Evolutionary conservation across 2,329 filamentous ascomycete species (phyloP).

Genomic region (Penicillium sp.): DNA sequence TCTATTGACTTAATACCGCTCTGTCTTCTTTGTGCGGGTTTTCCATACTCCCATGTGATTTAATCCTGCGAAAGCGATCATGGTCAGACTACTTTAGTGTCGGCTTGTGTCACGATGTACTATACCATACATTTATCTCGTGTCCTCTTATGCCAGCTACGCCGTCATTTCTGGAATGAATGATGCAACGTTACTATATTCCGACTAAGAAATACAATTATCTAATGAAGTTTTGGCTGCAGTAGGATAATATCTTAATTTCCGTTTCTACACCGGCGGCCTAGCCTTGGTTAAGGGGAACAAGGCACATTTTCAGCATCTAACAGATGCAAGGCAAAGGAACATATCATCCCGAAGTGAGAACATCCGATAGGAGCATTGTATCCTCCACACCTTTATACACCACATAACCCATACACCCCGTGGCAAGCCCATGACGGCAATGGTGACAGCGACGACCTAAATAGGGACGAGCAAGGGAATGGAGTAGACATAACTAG

Average conservation of each 20-base stretch:
- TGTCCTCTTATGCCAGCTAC: neutral
- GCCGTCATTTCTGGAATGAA: slow-evolving; percentile 4
- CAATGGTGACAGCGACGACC: slow-evolving; percentile 10
- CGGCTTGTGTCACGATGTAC: neutral
- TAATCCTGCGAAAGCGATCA: neutral
- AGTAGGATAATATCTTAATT: no score
- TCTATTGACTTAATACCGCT: neutral
- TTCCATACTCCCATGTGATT: neutral
- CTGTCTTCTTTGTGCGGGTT: neutral
- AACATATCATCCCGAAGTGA: neutral
- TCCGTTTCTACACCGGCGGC: no score
- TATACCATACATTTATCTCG: neutral
- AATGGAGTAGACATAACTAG: neutral
- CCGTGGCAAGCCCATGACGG: no score
- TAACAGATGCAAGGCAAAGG: neutral
- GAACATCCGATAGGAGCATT: neutral
- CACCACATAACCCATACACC: neutral
- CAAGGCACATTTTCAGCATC: neutral
- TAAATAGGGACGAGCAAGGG: slow-evolving; percentile 4
- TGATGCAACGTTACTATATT: slow-evolving; percentile 10
- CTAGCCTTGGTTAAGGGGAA: neutral
- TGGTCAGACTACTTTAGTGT: neutral
- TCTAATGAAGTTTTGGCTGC: neutral
- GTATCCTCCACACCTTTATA: neutral
- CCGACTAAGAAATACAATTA: neutral